Conservation (phyloP, 768 basidiomycete species). For the Lactarius indigo region DNA sequence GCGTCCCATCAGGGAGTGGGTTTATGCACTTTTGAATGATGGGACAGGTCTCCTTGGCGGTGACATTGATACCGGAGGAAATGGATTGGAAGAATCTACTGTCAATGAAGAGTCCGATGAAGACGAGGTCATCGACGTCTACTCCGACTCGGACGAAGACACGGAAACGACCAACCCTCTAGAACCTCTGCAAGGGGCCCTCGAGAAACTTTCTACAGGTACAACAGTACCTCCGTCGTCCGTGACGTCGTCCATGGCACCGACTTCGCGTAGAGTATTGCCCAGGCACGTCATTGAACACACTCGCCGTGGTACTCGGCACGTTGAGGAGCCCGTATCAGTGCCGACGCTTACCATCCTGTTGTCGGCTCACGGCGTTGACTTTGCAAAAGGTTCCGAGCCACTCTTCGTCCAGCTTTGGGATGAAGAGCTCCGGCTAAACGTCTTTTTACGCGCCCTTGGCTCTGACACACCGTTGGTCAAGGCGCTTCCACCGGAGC, state of each 20-base stretch:
- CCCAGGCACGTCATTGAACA: slow-evolving; percentile 48
- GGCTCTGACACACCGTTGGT: slow-evolving; percentile 51
- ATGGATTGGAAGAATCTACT: slow-evolving; percentile 27
- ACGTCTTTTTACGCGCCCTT: slow-evolving; percentile 53
- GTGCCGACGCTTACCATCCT: slow-evolving; percentile 50
- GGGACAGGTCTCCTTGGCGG: slow-evolving; percentile 55
- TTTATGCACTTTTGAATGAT: slow-evolving; percentile 65
- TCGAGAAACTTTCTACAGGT: slow-evolving; percentile 51
- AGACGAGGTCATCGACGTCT: slow-evolving; percentile 63
- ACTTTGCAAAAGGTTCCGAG: slow-evolving; percentile 22
- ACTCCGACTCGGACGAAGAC: slow-evolving; percentile 53
- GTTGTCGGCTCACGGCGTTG: slow-evolving; percentile 34
- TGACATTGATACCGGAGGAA: slow-evolving; percentile 26
- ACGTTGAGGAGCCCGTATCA: slow-evolving; percentile 54
- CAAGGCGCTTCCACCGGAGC: slow-evolving; percentile 43
- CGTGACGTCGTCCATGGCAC: slow-evolving; percentile 34
- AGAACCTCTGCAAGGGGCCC: slow-evolving; percentile 64
- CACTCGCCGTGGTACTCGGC: slow-evolving; percentile 63
- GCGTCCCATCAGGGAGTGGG: slow-evolving; percentile 58
- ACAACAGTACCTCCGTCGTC: slow-evolving; percentile 30
- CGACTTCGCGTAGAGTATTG: slow-evolving; percentile 21
- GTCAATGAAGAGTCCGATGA: slow-evolving; percentile 45
- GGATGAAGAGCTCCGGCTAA: slow-evolving; percentile 48
- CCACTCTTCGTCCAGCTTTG: slow-evolving; percentile 47
- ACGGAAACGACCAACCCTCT: slow-evolving; percentile 47